These are phyloP conservation scores for Yamadazyma sp. DNA, from an alignment of 1,139 yeast species.

Conservation along the genomic window DNA sequence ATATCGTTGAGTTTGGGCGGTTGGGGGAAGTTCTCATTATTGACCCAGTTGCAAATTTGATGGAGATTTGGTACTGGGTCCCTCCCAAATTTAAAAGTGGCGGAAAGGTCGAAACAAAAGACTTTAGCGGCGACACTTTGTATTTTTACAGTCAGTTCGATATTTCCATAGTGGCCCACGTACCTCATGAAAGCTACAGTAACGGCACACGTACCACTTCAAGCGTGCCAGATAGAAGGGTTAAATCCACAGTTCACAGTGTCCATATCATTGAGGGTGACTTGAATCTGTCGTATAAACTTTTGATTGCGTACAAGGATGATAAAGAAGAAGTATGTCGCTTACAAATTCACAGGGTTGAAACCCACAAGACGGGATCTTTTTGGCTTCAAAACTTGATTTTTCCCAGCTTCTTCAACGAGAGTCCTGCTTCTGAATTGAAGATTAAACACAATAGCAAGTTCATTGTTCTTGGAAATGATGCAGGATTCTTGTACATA, in stretches of 20 bases:
- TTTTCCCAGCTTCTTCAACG: slow-evolving; percentile 7
- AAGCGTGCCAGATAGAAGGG: too few species aligned
- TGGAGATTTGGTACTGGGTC: slow-evolving; percentile 57
- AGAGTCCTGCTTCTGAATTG: slow-evolving; percentile 9
- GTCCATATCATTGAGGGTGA: slow-evolving; percentile 8
- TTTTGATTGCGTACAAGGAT: slow-evolving; percentile 6
- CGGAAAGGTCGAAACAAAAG: slow-evolving; percentile 3
- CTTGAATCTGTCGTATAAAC: slow-evolving; percentile 6
- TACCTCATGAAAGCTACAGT: not conserved
- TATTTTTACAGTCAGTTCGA: slow-evolving; percentile 25
- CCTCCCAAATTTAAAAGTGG: slow-evolving; percentile 18
- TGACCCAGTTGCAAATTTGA: slow-evolving; percentile 21
- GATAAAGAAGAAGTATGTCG: not conserved
- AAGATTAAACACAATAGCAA: slow-evolving; percentile 23
- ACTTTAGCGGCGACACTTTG: slow-evolving; percentile 32
- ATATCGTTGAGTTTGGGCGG: slow-evolving; percentile 36
- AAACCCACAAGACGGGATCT: not conserved
- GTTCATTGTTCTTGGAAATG: slow-evolving; percentile 24
- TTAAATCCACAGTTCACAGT: slow-evolving; percentile 1
- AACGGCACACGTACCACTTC: too few species aligned
- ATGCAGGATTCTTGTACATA: slow-evolving; percentile 25
- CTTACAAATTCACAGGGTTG: slow-evolving; percentile 7
- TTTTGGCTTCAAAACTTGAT: slow-evolving; percentile 7
- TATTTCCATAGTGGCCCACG: not conserved
- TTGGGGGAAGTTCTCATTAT: slow-evolving; percentile 48